Evolutionary conservation across 345 rosid genomes (phyloP).

Genomic region (Salix koriyanagi): DNA sequence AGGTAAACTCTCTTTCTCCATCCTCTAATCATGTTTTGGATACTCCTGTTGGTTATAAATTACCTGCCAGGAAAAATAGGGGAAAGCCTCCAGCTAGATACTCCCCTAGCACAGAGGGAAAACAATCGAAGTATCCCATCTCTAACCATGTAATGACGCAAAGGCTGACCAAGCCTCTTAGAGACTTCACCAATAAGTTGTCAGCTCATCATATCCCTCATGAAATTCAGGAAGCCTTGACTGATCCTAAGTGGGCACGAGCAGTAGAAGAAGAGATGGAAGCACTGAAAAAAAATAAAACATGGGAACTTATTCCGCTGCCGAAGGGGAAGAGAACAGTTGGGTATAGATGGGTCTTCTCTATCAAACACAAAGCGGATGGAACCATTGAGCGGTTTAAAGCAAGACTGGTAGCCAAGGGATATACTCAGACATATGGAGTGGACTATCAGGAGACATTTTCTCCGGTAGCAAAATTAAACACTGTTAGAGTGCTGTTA

Average conservation of each 20-base stretch:
- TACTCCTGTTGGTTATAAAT: background rate
- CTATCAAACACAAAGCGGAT: background rate
- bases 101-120: no score
- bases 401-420: background rate
- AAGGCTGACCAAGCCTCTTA: background rate
- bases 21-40: background rate
- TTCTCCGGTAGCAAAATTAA: background rate
- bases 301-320: background rate
- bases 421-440: background rate
- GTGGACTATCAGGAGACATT: background rate
- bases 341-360: background rate
- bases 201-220: accelerated
- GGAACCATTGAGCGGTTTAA: background rate
- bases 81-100: background rate
- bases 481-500: background rate
- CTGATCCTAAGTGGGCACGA: background rate
- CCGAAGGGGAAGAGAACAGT: background rate
- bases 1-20: background rate
- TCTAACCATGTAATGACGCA: background rate
- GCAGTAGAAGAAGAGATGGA: background rate
- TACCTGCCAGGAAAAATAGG: background rate
- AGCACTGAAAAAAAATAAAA: background rate
- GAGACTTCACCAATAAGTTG: background rate
- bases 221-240: background rate
- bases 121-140: background rate